Evolutionary conservation across 2,329 filamentous ascomycete genomes (phyloP), one percentile per base, ranked within the genome.

Genomic region (Claviceps paspali): DNA sequence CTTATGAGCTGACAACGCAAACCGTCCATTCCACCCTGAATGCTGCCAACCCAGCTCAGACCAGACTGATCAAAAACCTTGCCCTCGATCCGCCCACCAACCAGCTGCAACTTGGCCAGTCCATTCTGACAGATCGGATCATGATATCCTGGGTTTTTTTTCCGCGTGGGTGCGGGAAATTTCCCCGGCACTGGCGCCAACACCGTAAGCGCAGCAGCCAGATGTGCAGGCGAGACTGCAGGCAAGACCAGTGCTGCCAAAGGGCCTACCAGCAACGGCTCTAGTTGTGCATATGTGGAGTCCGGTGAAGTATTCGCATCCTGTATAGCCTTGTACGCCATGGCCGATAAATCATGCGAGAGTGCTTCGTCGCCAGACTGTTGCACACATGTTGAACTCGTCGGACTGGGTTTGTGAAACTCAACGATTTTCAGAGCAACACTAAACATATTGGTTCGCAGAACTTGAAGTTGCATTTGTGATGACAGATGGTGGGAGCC

Each of bases 381-480:
- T 2, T 44, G 47, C 3, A 50, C 55, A 2, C 44, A 48, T 3
- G 56, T 49, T 22, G 52, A 49, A 11, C 55, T 49, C 5, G 54
- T 47, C 14, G 62, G 57, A 4, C 47, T 59, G 44, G 67, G 70
- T 53, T 72, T 72, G 53, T 74, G 92, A 60, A 86, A 92, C 53
- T 96, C 88, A 43, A 87, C 78, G 36, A 96, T 73, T 46, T 81
- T 79, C 43, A 96, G 64, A 1, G 88, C 87, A 14, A 83, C 76
- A 46, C 79, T 78, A 54, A 98, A 84, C 52, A 98, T 92, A 52
- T 83, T 82, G 11, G 84, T 91, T 53, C 91, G 80, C 39, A 98
- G 65, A 19, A 93, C 82, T 56, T 92, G 80, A 19, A 96, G 56
- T 59, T 83, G 79, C 46, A 91, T 69, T 28, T 65, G 62, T 2